Evolutionary conservation across 1,284 basidiomycete species (phyloP).

Genomic region (Pholiota adiposa): DNA sequence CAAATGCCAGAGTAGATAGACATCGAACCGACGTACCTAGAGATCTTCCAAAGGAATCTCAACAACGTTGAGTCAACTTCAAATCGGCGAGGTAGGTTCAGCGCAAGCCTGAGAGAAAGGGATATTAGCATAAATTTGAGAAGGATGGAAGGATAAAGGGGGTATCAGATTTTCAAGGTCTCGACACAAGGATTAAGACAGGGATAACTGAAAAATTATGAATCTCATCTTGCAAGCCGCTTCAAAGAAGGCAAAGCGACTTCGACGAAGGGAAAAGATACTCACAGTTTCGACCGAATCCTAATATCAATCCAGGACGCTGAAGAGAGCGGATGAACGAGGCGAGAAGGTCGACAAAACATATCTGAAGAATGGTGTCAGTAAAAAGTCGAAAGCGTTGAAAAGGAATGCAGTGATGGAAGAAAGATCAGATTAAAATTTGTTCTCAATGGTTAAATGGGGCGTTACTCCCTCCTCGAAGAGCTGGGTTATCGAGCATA

Average conservation of each 20-base stretch:
- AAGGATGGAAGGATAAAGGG: not conserved
- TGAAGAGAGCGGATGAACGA: too few species aligned
- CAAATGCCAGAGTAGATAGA: too few species aligned
- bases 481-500: constrained; percentile 71
- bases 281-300: constrained; percentile 6
- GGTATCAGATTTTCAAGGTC: constrained; percentile 26
- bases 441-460: constrained; percentile 68
- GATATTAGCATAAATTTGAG: not conserved
- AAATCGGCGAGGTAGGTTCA: too few species aligned
- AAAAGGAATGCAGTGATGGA: not conserved
- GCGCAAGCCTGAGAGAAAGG: too few species aligned
- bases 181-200: constrained; percentile 31
- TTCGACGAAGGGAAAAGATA: not conserved
- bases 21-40: too few species aligned
- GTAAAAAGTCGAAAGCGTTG: too few species aligned
- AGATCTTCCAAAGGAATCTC: too few species aligned
- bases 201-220: constrained; percentile 30
- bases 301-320: too few species aligned
- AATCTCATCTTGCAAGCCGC: constrained; percentile 18
- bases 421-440: constrained; percentile 43
- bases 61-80: too few species aligned
- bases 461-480: constrained; percentile 75
- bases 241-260: not conserved
- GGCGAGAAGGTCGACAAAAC: too few species aligned
- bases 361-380: not conserved